Percentiles rank a stretch among this genome's conserved stretches.
Conservation (phyloP, 768 basidiomycete species). For the Mycena kentingensis region DNA sequence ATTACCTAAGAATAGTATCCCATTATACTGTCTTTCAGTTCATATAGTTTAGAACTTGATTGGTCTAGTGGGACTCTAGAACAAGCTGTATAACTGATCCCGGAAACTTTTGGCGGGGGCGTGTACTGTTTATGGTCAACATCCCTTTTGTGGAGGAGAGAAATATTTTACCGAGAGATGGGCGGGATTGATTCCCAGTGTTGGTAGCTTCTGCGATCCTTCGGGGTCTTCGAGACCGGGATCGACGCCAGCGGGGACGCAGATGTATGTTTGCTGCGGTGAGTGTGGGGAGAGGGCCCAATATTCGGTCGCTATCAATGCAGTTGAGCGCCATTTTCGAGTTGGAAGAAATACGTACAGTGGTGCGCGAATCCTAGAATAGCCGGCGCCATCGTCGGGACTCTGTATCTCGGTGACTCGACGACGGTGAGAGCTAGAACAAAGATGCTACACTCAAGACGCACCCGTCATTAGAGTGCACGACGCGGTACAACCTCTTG, state of each 20-base stretch:
- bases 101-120: too few relatives aligned
- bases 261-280: constrained; percentile 20
- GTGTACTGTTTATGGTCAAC: not conserved
- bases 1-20: too few relatives aligned
- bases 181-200: constrained; percentile 17
- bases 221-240: constrained; percentile 18
- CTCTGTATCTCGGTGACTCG: not conserved
- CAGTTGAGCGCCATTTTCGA: not conserved
- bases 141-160: not conserved
- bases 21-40: too few relatives aligned
- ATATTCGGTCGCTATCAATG: constrained; percentile 17
- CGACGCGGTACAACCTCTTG: constrained; percentile 15
- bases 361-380: constrained; percentile 16
- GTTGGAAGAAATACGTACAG: not conserved
- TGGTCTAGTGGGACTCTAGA: too few relatives aligned
- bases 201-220: constrained; percentile 13
- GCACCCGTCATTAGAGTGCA: constrained; percentile 18
- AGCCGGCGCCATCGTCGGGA: constrained; percentile 16
- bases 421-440: not conserved
- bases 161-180: constrained; percentile 12
- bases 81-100: too few relatives aligned
- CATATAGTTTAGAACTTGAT: too few relatives aligned
- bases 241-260: constrained; percentile 5
- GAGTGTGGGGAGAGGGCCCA: constrained; percentile 22
- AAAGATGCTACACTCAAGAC: not conserved